Percentiles rank a stretch among this genome's conserved stretches.
These are phyloP conservation scores for Schoenoplectus tabernaemontani DNA, from an alignment of 202 grass and related monocot genomes.

Conservation along the genomic window DNA sequence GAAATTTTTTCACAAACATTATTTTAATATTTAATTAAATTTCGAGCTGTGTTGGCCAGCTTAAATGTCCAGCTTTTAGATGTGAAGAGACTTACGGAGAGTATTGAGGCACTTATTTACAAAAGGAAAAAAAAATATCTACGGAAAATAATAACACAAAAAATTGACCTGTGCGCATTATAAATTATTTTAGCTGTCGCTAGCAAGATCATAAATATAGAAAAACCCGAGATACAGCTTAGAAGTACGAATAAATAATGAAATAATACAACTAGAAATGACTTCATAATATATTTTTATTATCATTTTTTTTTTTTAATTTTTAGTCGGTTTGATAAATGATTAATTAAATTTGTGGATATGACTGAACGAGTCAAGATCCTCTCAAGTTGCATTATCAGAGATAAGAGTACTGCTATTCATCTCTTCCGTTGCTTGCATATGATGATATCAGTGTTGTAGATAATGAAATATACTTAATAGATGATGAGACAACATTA, in stretches of 20 bases:
- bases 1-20: neutral
- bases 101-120: neutral
- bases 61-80: constrained; percentile 12
- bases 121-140: neutral
- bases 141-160: neutral
- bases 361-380: neutral
- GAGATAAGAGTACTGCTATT: too few relatives aligned
- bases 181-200: constrained; percentile 10
- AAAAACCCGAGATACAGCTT: neutral
- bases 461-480: too few relatives aligned
- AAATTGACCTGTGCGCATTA: neutral
- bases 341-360: neutral
- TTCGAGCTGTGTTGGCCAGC: neutral
- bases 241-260: neutral
- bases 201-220: neutral
- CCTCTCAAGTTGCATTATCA: neutral
- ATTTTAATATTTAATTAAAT: neutral
- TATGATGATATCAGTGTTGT: too few relatives aligned
- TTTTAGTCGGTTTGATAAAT: neutral
- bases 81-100: neutral
- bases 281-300: neutral
- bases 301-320: neutral
- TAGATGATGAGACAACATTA: too few relatives aligned
- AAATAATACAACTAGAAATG: neutral
- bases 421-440: too few relatives aligned